Evolutionary conservation across 192 early-diverging fungal genomes (phyloP).

Genomic region (Dissophora globulifera): DNA sequence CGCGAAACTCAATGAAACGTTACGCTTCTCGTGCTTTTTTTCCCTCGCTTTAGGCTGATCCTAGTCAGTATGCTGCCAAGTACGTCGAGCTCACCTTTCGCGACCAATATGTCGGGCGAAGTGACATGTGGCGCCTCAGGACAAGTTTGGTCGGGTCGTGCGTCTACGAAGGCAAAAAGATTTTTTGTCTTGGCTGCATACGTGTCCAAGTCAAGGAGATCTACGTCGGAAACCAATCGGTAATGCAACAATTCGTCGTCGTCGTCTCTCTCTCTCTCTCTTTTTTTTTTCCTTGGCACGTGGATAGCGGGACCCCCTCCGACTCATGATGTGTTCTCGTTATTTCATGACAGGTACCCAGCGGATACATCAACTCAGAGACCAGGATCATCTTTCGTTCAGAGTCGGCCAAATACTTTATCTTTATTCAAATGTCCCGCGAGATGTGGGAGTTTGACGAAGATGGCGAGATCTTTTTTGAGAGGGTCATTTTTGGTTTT

Average conservation of each 20-base stretch:
- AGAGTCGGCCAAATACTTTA: conserved; percentile 92
- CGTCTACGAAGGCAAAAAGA: conserved; percentile 82
- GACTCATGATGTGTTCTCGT: no score
- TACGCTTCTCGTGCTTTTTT: no score
- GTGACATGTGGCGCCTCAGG: conserved; percentile 94
- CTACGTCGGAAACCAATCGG: conserved; percentile 70
- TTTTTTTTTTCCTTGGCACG: no score
- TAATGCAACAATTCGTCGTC: conserved; percentile 35
- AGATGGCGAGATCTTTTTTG: conserved; percentile 95
- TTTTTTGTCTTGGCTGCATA: conserved; percentile 76
- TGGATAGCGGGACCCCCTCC: no score
- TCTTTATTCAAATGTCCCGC: conserved; percentile 95
- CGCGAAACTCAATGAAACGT: no score
- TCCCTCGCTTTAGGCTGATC: conserved; percentile 66
- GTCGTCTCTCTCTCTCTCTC: not conserved
- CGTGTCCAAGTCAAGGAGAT: conserved; percentile 84
- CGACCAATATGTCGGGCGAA: conserved; percentile 91
- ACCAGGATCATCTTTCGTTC: conserved; percentile 93
- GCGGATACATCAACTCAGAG: conserved; percentile 80
- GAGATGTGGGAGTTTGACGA: conserved; percentile 99
- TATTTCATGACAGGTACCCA: conserved; percentile 63
- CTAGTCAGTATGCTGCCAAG: conserved; percentile 71
- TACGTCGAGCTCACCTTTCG: conserved; percentile 89
- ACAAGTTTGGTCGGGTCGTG: conserved; percentile 72
- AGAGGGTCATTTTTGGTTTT: conserved; percentile 91